phyloP scores from a whole-genome alignment of 1,284 basidiomycete species.

The Ustilago bromivora region DNA sequence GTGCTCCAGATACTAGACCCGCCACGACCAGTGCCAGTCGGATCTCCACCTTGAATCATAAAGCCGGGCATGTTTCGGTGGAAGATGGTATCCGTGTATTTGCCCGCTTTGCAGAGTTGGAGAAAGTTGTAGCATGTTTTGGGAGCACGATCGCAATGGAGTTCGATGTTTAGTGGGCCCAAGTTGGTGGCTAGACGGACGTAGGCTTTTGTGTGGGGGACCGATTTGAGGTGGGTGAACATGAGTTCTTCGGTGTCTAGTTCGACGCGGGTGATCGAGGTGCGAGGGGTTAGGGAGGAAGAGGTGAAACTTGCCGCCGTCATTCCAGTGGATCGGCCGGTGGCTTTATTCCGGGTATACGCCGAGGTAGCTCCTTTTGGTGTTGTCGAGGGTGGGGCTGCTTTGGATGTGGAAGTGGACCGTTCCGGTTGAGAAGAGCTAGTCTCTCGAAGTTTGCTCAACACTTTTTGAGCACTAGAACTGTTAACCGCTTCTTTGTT shows the following conservation, averaged over 20 bases:
- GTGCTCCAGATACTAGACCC: conserved; percentile 95
- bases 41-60: conserved; percentile 98
- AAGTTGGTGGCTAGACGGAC: conserved; percentile 86
- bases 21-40: conserved; percentile 92
- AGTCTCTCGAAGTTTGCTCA: conserved; percentile 39
- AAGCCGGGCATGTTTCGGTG: conserved; percentile 96
- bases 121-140: conserved; percentile 97
- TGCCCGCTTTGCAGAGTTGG: conserved; percentile 76
- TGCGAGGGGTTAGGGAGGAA: conserved; percentile 85
- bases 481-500: conserved; percentile 64
- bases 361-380: conserved; percentile 12
- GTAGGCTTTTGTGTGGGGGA: conserved; percentile 48
- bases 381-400: not conserved
- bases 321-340: conserved; percentile 88
- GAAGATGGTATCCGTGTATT: conserved; percentile 87
- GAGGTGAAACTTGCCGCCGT: conserved; percentile 93
- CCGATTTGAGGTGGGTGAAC: conserved; percentile 76
- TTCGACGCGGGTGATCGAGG: conserved; percentile 81
- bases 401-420: not conserved
- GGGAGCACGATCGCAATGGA: conserved; percentile 90
- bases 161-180: conserved; percentile 88
- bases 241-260: conserved; percentile 91
- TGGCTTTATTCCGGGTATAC: conserved; percentile 71
- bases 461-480: conserved; percentile 56
- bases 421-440: conserved; percentile 1